Evolutionary conservation across 2,329 filamentous ascomycete species (phyloP), one percentile per base, ranked within the genome.

Genomic region (Colletotrichum filicis): DNA sequence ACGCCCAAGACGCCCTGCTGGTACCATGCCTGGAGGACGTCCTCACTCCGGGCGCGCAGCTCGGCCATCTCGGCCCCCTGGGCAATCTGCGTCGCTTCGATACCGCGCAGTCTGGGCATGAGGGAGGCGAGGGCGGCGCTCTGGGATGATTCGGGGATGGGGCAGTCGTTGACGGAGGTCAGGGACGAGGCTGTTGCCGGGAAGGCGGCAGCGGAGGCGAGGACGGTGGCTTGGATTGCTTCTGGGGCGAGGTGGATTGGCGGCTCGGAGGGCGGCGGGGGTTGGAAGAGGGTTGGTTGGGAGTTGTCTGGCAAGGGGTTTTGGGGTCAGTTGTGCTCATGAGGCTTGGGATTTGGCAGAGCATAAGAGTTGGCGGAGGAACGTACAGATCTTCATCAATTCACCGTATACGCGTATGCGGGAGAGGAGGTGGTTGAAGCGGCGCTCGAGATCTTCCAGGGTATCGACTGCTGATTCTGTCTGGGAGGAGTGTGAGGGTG

Each of bases 21-120:
- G 82, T 96, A 95, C 92, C 94, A 97, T 46, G 86, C 82, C 75
- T 92, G 88, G 72, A 95, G 82, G 28, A 89, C 84, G 74, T 81
- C 80, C 81, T 91, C 93, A 83, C 89, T 95, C 75, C 87, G 88
- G 74, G 83, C 88, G 79, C 90, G 88, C 79, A 93, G 87, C 80
- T 89, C 89, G 26, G 88, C 89, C 74, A 94, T 89, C 80, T 92
- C 90, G 60, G 86, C 85, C 52, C 82, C 86, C 81, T 94, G 92
- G 19, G 89, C 86, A 24, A 88, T 80, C 78, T 95, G 93, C 4
- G 87, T 88, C 0, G 87, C 86, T 74, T 90, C 88, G 22, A 91
- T 82, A 24, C 87, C 88, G 75, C 88, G 88, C 83, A 95, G 92
- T 58, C 91, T 87, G 9, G 91, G 90, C 49, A 87, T 81, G 59